Conservation (phyloP, 495 filamentous ascomycete species). For the Penicillium cosmopolitanum region DNA sequence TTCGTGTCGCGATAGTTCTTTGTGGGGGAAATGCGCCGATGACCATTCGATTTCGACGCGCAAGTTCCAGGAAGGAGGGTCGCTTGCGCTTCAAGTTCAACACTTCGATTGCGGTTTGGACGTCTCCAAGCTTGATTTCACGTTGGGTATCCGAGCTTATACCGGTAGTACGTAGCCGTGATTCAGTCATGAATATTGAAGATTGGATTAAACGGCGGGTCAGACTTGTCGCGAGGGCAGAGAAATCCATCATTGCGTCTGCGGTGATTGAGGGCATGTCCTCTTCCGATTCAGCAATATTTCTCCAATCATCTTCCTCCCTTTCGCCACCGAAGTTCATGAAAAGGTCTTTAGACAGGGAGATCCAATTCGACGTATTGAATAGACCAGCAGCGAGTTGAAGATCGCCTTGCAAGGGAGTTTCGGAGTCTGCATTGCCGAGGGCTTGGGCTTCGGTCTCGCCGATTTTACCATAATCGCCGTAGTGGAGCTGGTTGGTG, state of each 20-base stretch:
- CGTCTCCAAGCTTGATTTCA: conserved; percentile 50
- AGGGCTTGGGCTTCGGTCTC: conserved; percentile 33
- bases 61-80: conserved; percentile 60
- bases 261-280: conserved; percentile 66
- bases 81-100: conserved; percentile 41
- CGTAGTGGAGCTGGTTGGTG: conserved; percentile 42
- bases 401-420: conserved; percentile 35
- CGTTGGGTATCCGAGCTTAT: not conserved
- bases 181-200: conserved; percentile 67
- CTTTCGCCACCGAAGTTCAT: conserved; percentile 68
- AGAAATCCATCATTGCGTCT: conserved; percentile 74
- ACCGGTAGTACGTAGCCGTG: conserved; percentile 41
- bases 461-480: conserved; percentile 59
- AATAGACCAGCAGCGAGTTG: conserved; percentile 62
- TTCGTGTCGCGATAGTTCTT: conserved; percentile 32
- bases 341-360: conserved; percentile 67
- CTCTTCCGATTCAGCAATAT: conserved; percentile 40
- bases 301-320: conserved; percentile 68
- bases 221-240: conserved; percentile 65
- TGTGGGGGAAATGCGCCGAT: conserved; percentile 50
- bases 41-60: conserved; percentile 61
- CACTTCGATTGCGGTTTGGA: conserved; percentile 63
- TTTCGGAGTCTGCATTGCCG: conserved; percentile 24
- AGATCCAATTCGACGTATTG: conserved; percentile 60
- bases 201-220: conserved; percentile 72